These are phyloP conservation scores for Chlamydomonas eustigma DNA, from an alignment of 139 green algal species.

Conservation along the genomic window DNA sequence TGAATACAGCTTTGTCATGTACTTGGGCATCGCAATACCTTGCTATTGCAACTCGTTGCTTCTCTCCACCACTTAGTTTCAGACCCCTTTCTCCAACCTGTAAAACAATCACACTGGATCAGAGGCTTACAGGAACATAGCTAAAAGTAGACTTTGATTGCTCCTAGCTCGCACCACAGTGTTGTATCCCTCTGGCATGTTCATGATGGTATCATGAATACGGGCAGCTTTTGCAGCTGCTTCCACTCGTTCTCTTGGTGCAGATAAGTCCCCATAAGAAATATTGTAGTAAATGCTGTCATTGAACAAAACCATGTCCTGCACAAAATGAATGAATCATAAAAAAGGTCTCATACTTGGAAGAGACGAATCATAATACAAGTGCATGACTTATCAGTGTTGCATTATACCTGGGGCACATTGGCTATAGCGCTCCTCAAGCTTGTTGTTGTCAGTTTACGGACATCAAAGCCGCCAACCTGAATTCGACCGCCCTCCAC, in stretches of 20 bases:
- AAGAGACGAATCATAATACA: not conserved
- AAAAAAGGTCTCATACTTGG: too few species aligned
- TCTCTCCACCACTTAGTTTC: constrained; percentile 90
- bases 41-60: constrained; percentile 94
- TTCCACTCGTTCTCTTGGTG: constrained; percentile 43
- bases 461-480: constrained; percentile 63
- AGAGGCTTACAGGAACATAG: not conserved
- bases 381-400: not conserved
- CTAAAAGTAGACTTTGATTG: not conserved
- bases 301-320: constrained; percentile 97
- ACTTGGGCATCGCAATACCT: too few species aligned
- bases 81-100: constrained; percentile 78
- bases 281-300: constrained; percentile 93
- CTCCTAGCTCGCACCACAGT: constrained; percentile 55
- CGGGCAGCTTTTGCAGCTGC: constrained; percentile 53
- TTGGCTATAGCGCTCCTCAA: constrained; percentile 44
- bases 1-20: too few species aligned
- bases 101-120: constrained; percentile 12
- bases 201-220: constrained; percentile 83
- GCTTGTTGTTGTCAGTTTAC: constrained; percentile 42
- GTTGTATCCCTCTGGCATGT: constrained; percentile 85
- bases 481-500: constrained; percentile 55
- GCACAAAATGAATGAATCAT: constrained; percentile 34
- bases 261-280: constrained; percentile 61
- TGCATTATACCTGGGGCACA: not conserved